phyloP scores from a whole-genome alignment of 31 red algal species.

The Porphyra umbilicalis region DNA sequence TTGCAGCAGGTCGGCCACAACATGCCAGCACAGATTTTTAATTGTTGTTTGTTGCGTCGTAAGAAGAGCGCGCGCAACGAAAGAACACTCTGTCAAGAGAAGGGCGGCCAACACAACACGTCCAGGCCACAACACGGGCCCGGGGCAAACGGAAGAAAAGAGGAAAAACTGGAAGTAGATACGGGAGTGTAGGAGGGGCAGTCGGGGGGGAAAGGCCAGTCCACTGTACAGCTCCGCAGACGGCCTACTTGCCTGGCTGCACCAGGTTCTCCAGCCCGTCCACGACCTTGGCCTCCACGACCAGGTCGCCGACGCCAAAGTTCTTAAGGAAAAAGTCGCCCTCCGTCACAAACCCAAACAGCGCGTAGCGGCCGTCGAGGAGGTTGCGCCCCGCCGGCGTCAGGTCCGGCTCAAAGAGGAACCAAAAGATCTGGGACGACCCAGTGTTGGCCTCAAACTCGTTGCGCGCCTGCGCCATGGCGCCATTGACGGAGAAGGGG shows the following conservation, averaged over 20 bases:
- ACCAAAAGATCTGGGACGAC: constrained; percentile 91
- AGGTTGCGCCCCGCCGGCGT: constrained; percentile 91
- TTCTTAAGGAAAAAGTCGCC: constrained; percentile 70
- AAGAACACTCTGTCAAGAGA: too few relatives aligned
- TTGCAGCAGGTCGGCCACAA: too few relatives aligned
- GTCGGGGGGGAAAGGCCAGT: too few relatives aligned
- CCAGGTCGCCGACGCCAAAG: constrained; percentile 64
- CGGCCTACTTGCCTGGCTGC: not conserved
- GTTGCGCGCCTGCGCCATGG: constrained; percentile 65
- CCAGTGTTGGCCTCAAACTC: constrained; percentile 83
- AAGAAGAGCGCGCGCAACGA: too few relatives aligned
- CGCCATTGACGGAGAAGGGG: constrained; percentile 84
- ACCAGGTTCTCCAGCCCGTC: constrained; percentile 69
- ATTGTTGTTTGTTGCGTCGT: too few relatives aligned
- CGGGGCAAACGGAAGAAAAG: too few relatives aligned
- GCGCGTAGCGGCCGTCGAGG: constrained; percentile 82
- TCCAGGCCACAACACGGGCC: too few relatives aligned
- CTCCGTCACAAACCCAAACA: constrained; percentile 77
- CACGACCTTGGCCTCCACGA: constrained; percentile 67
- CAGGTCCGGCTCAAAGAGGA: constrained; percentile 94
- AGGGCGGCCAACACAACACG: too few relatives aligned
- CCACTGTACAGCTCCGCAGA: not conserved
- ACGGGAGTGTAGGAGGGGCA: too few relatives aligned
- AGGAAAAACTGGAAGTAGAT: too few relatives aligned
- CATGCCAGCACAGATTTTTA: too few relatives aligned